Percentiles rank a stretch among this genome's conserved stretches.
Evolutionary conservation across 2,329 filamentous ascomycete genomes (phyloP).

Genomic region (Exutisphaerella laricina): DNA sequence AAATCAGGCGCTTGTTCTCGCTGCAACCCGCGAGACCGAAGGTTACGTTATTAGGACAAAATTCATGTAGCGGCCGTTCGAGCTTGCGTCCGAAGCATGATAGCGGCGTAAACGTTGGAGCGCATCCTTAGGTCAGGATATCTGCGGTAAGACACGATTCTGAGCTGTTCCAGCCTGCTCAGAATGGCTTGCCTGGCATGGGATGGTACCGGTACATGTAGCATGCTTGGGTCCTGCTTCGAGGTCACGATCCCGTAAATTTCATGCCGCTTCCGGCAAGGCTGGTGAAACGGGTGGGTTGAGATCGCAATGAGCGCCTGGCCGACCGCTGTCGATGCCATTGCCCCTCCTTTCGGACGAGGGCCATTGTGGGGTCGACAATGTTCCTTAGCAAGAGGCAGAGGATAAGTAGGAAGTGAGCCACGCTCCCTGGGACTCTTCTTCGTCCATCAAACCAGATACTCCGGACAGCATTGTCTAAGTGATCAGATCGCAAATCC

Average conservation of each 20-base stretch:
- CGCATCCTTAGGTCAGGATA: background rate
- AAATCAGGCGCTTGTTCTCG: background rate
- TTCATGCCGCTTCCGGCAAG: conserved; percentile 14
- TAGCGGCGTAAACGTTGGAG: conserved; percentile 1
- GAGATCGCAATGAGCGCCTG: conserved; percentile 14
- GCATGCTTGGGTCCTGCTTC: conserved; percentile 13
- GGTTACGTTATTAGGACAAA: conserved; percentile 4
- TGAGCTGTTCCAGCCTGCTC: conserved; percentile 2
- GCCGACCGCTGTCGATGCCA: conserved; percentile 12
- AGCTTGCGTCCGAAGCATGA: conserved; percentile 7
- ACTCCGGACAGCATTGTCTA: conserved; percentile 5
- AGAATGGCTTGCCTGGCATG: conserved; percentile 8
- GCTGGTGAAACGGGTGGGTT: conserved; percentile 10
- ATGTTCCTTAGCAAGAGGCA: background rate
- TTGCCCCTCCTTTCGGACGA: conserved; percentile 20
- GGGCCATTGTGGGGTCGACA: conserved; percentile 11
- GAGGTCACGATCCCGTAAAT: conserved; percentile 12
- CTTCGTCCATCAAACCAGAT: conserved; percentile 4
- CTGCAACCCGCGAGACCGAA: conserved; percentile 8
- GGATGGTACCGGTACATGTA: conserved; percentile 7
- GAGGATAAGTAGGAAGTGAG: conserved; percentile 14
- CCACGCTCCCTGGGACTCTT: conserved; percentile 1
- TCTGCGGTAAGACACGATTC: conserved; percentile 7
- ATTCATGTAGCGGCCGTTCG: conserved; percentile 6
- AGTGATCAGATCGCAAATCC: conserved; percentile 7